Evolutionary conservation across 2,329 filamentous ascomycete genomes (phyloP), one percentile per base, ranked within the genome.

Genomic region (Neoscytalidium dimidiatum): DNA sequence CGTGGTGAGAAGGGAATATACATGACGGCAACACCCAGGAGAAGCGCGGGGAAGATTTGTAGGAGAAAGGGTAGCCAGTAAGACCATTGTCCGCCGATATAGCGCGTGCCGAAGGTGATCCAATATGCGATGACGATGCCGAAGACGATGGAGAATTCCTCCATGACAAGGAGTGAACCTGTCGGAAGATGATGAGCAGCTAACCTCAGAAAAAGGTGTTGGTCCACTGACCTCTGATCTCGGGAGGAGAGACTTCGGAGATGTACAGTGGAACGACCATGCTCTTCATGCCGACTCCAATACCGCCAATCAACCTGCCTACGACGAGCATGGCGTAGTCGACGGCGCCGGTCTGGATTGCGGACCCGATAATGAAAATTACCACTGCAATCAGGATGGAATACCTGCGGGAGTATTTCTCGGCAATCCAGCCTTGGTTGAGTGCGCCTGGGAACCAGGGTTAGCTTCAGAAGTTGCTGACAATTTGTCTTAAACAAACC

Each of bases 71-170:
- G 82, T 0, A 84, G 73, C 4, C 81, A 75, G 68, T 78, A 84
- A 3, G 81, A 72, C 71, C 74, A 76, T 68, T 81, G 76, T 28
- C 77, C 70, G 0, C 72, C 65, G 38, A 84, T 78, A 66, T 77
- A 74, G 3, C 77, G 72, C 0, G 83, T 85, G 0, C 79, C 84
- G 64, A 84, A 86, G 0, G 82, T 83, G 33, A 84, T 83, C 80
- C 82, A 86, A 68, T 80, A 86, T 0, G 83, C 80, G 21, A 84
- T 74, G 3, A 85, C 79, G 64, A 80, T 81, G 2, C 83, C 81
- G n/a, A 77, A 72, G 11, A 82, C 79, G 56, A 83, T 83, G 52
- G 72, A 75, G 64, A 83, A 74, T 56, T 81, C 77, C 64, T 83
- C 78, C 3, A 83, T 70, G 1, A 82, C 86, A 52, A 85, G 76